Base-by-base conservation (phyloP, 1,284 basidiomycete species). In the Salmacisia buchloeana region DNA sequence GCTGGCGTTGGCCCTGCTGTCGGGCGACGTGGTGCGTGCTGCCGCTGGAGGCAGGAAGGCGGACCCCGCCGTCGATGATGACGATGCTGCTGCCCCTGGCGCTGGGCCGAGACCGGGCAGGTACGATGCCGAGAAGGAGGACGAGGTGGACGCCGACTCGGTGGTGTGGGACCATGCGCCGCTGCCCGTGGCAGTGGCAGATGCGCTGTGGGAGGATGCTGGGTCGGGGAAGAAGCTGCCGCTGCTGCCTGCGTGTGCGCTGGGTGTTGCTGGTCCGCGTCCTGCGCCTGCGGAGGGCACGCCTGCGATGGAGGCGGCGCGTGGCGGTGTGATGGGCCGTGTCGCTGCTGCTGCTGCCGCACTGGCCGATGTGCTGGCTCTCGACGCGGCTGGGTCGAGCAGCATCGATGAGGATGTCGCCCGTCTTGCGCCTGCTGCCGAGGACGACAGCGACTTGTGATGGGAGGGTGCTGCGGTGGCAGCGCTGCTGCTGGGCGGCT, bases 21-120 rank as follows among this genome's bases (percentile, higher is more conserved):
- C 49, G 29, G 27, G 27, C 10, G 68, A 67, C 27, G 62, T 63
- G 10, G 71, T n/a, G n/a, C n/a, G n/a, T n/a, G n/a, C n/a, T n/a
- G n/a, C n/a, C n/a, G n/a, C n/a, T n/a, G n/a, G n/a, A n/a, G n/a
- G n/a, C n/a, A n/a, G n/a, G n/a, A n/a, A n/a, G n/a, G n/a, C n/a
- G n/a, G n/a, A n/a, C n/a, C n/a, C n/a, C n/a, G n/a, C 39, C 39
- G 23, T 43, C 39, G 39, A 43, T 43, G n/a, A n/a, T n/a, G n/a
- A n/a, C n/a, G n/a, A n/a, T n/a, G n/a, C n/a, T n/a, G n/a, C n/a
- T n/a, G n/a, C n/a, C n/a, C n/a, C n/a, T n/a, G 39, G 39, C 18
- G 18, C 39, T 5, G 23, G 15, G 15, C 23, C 23, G 15, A 43
- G 39, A 6, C 39, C 39, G 15, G 29, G 27, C 29, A 33, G 34